Conservation (phyloP, 2,329 filamentous ascomycete species). For the Aureobasidium uvarum region DNA sequence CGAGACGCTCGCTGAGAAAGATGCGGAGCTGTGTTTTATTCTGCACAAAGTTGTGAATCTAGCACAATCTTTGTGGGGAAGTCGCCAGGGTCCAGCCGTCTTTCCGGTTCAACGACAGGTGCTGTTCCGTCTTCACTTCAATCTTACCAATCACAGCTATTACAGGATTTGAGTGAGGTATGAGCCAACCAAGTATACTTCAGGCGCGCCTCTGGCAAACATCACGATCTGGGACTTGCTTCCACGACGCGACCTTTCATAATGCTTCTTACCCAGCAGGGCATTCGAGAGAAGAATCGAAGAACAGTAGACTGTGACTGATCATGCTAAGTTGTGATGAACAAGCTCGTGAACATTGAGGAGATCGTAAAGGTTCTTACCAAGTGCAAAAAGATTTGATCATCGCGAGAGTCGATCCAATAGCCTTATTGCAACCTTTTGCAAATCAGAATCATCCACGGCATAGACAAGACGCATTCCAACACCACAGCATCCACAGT, state of each 20-base stretch:
- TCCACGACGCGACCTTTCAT: no score
- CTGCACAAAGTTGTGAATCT: background rate
- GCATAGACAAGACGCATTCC: background rate
- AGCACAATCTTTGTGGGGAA: conserved; percentile 2
- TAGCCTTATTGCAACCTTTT: background rate
- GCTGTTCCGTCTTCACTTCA: background rate
- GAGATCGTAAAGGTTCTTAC: background rate
- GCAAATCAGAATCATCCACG: background rate
- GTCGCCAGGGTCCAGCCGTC: background rate
- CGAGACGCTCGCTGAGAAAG: background rate
- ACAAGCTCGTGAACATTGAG: background rate
- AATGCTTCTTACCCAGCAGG: no score
- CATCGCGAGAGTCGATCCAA: background rate
- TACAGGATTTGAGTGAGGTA: no score
- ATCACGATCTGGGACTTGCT: no score
- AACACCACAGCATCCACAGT: background rate
- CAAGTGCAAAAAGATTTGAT: background rate
- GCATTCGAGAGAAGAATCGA: no score
- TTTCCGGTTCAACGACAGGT: background rate
- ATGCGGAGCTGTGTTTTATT: background rate
- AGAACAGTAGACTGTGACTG: no score
- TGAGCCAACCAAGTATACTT: no score
- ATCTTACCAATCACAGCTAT: background rate
- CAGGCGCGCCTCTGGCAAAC: no score
- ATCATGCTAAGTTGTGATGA: background rate